These are phyloP conservation scores for Plectosphaerella plurivora DNA, from an alignment of 2,329 filamentous ascomycete species.

Conservation along the genomic window DNA sequence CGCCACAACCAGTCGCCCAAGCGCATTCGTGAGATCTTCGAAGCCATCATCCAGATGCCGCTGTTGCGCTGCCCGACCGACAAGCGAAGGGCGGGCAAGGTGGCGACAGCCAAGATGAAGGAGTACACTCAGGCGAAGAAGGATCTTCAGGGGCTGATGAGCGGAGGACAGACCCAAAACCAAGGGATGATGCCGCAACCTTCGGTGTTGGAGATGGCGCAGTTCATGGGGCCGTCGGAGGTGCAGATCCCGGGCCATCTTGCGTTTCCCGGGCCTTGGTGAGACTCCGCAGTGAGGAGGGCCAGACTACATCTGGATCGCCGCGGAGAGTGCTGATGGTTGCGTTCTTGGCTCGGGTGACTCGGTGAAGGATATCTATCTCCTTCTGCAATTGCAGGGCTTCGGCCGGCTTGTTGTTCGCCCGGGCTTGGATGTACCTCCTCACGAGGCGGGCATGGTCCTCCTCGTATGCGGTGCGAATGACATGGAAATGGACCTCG, in stretches of 20 bases:
- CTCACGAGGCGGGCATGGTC: constrained; percentile 19
- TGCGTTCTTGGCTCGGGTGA: constrained; percentile 16
- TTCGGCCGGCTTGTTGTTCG: constrained; percentile 12
- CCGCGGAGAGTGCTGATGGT: constrained; percentile 13
- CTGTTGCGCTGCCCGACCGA: constrained; percentile 40
- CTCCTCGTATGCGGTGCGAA: constrained; percentile 20
- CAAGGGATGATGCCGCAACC: constrained; percentile 2
- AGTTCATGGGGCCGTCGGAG: constrained; percentile 9
- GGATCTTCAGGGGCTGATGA: constrained; percentile 17
- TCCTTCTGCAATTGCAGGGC: constrained; percentile 18
- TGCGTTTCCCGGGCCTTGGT: constrained; percentile 9
- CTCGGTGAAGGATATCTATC: constrained; percentile 15
- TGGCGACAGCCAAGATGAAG: constrained; percentile 34
- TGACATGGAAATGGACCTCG: constrained; percentile 14
- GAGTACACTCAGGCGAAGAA: constrained; percentile 38
- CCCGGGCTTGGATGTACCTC: constrained; percentile 19
- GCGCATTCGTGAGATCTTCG: constrained; percentile 42
- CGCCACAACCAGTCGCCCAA: constrained; percentile 36
- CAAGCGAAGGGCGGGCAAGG: constrained; percentile 32
- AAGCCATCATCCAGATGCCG: constrained; percentile 42
- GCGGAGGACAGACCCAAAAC: not conserved
- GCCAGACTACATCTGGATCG: constrained; percentile 16
- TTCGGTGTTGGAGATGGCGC: constrained; percentile 10
- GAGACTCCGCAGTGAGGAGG: not conserved
- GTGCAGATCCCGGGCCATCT: constrained; percentile 1